These are phyloP conservation scores for Rachicladosporium sp. DNA, from an alignment of 2,329 filamentous ascomycete genomes.

Conservation along the genomic window DNA sequence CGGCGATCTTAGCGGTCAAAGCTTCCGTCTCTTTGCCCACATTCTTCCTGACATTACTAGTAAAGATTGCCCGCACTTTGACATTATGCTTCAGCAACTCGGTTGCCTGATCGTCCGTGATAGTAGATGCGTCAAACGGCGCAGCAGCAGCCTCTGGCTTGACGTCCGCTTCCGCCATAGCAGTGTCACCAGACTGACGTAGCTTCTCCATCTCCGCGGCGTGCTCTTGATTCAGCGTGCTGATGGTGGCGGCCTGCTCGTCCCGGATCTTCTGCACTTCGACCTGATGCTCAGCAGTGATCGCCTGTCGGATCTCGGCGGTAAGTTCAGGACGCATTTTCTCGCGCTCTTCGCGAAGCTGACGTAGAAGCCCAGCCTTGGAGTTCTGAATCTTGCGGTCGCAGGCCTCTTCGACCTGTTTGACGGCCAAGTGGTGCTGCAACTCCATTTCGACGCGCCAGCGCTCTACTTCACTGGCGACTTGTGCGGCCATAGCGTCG, in stretches of 20 bases:
- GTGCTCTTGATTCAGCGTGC: slow-evolving; percentile 27
- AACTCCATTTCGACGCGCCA: slow-evolving; percentile 26
- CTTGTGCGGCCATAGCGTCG: slow-evolving; percentile 36
- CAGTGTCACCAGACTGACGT: slow-evolving; percentile 22
- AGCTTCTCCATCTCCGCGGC: slow-evolving; percentile 26
- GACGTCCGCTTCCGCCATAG: slow-evolving; percentile 25
- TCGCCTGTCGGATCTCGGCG: slow-evolving; percentile 17
- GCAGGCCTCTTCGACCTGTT: slow-evolving; percentile 37
- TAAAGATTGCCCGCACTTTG: slow-evolving; percentile 37
- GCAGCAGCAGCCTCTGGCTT: slow-evolving; percentile 16
- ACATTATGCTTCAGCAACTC: slow-evolving; percentile 39
- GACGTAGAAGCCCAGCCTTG: slow-evolving; percentile 56
- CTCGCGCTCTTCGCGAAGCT: slow-evolving; percentile 41
- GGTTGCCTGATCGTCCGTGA: slow-evolving; percentile 38
- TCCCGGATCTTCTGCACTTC: slow-evolving; percentile 37
- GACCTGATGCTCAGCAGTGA: slow-evolving; percentile 32
- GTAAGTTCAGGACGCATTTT: slow-evolving; percentile 26
- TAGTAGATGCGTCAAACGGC: slow-evolving; percentile 3
- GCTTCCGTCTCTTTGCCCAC: slow-evolving; percentile 30
- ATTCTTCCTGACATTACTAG: slow-evolving; percentile 45
- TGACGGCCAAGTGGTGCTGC: slow-evolving; percentile 24
- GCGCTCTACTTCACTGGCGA: slow-evolving; percentile 30
- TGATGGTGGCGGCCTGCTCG: slow-evolving; percentile 34
- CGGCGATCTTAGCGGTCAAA: slow-evolving; percentile 22
- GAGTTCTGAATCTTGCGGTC: slow-evolving; percentile 54